Evolutionary conservation across 768 basidiomycete genomes (phyloP).

Genomic region (Podaxis mareebaensis): DNA sequence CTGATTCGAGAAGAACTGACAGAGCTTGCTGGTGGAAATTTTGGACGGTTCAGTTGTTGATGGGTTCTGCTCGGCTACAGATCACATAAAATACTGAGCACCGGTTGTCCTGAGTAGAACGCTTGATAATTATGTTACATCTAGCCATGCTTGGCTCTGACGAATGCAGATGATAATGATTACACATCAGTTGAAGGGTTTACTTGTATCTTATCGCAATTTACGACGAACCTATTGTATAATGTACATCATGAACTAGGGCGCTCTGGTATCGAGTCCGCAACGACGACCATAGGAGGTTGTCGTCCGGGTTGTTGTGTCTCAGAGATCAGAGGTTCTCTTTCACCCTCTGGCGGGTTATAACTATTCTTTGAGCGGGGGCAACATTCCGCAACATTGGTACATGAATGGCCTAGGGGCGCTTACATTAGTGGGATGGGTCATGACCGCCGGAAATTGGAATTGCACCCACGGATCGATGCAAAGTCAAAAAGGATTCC

Average conservation of each 20-base stretch:
- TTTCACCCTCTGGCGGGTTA: conserved; percentile 22
- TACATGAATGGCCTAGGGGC: conserved; percentile 35
- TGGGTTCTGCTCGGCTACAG: too few species aligned
- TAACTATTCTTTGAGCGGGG: conserved; percentile 16
- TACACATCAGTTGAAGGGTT: background rate
- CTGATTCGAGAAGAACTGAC: too few species aligned
- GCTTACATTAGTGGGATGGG: background rate
- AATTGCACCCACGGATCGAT: conserved; percentile 33
- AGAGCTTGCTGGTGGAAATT: too few species aligned
- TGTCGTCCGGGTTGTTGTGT: conserved; percentile 22
- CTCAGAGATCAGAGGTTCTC: conserved; percentile 29
- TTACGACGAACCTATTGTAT: background rate
- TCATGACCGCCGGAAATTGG: background rate
- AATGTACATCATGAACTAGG: conserved; percentile 6
- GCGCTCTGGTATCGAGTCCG: background rate
- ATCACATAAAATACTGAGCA: too few species aligned
- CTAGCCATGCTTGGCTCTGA: too few species aligned
- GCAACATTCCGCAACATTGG: conserved; percentile 30
- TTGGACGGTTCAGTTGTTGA: too few species aligned
- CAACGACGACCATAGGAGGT: conserved; percentile 4
- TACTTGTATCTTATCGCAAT: background rate
- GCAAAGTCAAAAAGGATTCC: conserved; percentile 40
- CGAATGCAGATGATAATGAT: too few species aligned
- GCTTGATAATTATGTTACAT: too few species aligned
- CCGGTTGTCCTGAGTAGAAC: too few species aligned